Base-by-base conservation (phyloP, 257 asterid species). In the Avicennia marina region DNA sequence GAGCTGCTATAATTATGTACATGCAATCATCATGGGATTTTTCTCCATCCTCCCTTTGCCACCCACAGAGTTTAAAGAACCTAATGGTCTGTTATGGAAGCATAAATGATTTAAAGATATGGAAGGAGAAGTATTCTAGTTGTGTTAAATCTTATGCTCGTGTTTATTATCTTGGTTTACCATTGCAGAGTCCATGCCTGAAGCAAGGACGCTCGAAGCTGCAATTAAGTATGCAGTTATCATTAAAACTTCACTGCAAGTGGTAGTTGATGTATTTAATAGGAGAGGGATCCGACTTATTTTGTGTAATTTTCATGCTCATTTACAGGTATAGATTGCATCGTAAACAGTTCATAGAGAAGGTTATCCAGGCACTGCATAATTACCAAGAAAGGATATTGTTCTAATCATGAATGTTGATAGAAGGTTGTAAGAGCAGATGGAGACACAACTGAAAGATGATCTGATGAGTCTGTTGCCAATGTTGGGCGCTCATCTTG, bases 271-370 rank as follows among this genome's bases (percentile, higher is more conserved):
- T 66, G 38, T n/a, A n/a, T 27, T 50, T 4, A 38, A 17, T 24
- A 22, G 16, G 51, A 32, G 29, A 39, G 45, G 18, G 41, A 45
- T 53, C 64, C 47, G 26, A 59, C 52, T 62, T 13, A 68, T 38
- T 48, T 38, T 1, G 20, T 38, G 39, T 39, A 38, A 42, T 57
- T 31, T 13, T 20, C 10, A 8, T 47, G 34, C 44, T 60, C 15
- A 19, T 59, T 21, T 73, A 78, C 90, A 93, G 98, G 86, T 93
- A 89, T 62, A 78, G 97, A 60, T 63, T 93, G 79, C 90, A 93
- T 73, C 64, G 89, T 15, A 93, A 93, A 56, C 41, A 82, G 63
- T 79, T 89, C 58, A 68, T 86, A 62, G 87, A 79, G 81, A 93
- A 86, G 89, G 77, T 89, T 62, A 79, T 93, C 67, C 86, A 68